Percentiles rank a stretch among this genome's conserved stretches.
These are phyloP conservation scores for Chrysanthemum makinoi DNA, from an alignment of 129 eudicot species.

Conservation along the genomic window DNA sequence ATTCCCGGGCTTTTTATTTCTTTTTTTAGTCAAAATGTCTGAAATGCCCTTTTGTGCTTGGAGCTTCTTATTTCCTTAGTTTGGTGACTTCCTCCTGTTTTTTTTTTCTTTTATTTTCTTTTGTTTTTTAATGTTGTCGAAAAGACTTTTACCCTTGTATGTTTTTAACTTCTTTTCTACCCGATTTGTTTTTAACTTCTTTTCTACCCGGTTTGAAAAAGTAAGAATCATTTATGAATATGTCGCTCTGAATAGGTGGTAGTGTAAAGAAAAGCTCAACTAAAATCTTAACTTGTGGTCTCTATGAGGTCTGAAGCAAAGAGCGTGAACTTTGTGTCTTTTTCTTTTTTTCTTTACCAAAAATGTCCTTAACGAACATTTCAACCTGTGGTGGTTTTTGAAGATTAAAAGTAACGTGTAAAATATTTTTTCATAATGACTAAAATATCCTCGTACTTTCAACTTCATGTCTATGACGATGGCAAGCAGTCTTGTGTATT, in stretches of 20 bases:
- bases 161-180: not conserved
- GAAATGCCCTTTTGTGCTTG: conserved; percentile 18
- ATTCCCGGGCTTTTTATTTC: conserved; percentile 8
- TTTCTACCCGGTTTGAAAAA: not conserved
- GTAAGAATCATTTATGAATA: not conserved
- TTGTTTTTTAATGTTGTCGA: not conserved
- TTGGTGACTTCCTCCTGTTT: not conserved
- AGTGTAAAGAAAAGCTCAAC: not conserved
- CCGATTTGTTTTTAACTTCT: not conserved
- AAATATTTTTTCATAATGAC: too few relatives aligned
- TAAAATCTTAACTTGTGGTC: not conserved
- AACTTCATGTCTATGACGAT: not conserved
- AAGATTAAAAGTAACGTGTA: too few relatives aligned
- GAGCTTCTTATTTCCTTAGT: not conserved
- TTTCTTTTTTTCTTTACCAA: not conserved
- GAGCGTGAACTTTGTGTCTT: too few relatives aligned
- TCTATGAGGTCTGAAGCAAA: not conserved
- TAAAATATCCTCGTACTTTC: not conserved
- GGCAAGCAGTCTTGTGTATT: not conserved
- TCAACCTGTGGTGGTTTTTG: too few relatives aligned
- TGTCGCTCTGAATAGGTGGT: not conserved
- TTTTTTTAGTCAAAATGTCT: not conserved
- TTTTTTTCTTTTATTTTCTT: not conserved
- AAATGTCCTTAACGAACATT: not conserved
- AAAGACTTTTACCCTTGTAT: not conserved